These are phyloP conservation scores for Leccinum colubrinum DNA, from an alignment of 1,284 basidiomycete species.

Conservation along the genomic window DNA sequence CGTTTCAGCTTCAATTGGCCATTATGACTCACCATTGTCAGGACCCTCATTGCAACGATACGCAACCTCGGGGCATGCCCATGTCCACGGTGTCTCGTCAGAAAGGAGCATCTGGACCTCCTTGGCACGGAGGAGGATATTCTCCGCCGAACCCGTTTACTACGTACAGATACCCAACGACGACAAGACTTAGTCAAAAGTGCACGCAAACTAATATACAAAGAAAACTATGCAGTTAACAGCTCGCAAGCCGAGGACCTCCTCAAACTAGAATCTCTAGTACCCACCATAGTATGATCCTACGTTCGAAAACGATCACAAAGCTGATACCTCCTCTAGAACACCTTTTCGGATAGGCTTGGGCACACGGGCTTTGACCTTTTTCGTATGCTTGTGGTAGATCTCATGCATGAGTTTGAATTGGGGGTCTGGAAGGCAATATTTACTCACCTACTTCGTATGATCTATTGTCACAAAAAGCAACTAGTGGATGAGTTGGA, in stretches of 20 bases:
- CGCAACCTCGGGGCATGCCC: background rate
- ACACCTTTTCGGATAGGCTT: background rate
- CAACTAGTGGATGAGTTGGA: background rate
- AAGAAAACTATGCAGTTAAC: background rate
- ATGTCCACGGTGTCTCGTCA: background rate
- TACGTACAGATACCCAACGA: background rate
- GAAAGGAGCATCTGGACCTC: background rate
- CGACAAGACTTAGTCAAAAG: background rate
- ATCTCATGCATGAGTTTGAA: background rate
- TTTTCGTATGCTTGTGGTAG: background rate
- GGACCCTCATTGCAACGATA: background rate
- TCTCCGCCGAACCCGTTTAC: background rate
- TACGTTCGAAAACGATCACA: background rate
- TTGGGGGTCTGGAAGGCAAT: background rate
- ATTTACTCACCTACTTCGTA: background rate
- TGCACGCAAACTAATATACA: background rate
- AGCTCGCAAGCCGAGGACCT: background rate
- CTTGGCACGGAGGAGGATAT: background rate
- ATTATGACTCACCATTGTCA: background rate
- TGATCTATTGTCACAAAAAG: background rate
- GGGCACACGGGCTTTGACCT: background rate
- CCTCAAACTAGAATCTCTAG: background rate
- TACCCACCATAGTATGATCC: background rate
- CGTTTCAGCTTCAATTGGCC: background rate
- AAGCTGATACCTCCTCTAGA: background rate